Percentiles rank a stretch among this genome's conserved stretches.
phyloP scores from a whole-genome alignment of 805 yeast species.

The Barnettozyma californica region DNA sequence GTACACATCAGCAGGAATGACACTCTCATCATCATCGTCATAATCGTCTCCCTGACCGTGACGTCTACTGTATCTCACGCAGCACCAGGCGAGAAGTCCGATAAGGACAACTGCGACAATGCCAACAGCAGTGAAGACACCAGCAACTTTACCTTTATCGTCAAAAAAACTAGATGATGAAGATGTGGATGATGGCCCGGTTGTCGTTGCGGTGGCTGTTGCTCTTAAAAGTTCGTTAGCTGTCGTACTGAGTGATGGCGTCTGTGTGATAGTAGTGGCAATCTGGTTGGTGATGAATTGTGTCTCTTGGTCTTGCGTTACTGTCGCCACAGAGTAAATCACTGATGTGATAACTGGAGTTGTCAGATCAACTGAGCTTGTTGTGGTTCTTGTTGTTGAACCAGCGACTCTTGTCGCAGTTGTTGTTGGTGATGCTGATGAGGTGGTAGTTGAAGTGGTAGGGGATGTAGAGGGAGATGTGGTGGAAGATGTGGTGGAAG shows the following conservation, averaged over 20 bases:
- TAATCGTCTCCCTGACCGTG: conserved; percentile 6
- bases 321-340: conserved; percentile 5
- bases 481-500: conserved; percentile 8
- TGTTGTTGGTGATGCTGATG: too few relatives aligned
- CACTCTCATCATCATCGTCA: conserved; percentile 11
- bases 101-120: conserved; percentile 46
- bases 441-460: not conserved
- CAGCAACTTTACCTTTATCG: conserved; percentile 75
- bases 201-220: not conserved
- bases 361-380: conserved; percentile 6
- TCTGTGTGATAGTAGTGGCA: conserved; percentile 9
- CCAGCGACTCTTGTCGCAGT: too few relatives aligned
- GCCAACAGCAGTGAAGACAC: conserved; percentile 79
- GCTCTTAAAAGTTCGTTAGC: not conserved
- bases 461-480: not conserved
- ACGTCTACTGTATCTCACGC: conserved; percentile 14
- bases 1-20: conserved; percentile 8
- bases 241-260: conserved; percentile 5
- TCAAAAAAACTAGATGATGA: conserved; percentile 43
- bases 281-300: conserved; percentile 9
- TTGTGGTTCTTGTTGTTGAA: too few relatives aligned
- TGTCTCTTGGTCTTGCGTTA: conserved; percentile 8
- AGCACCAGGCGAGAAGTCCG: conserved; percentile 36
- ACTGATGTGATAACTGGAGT: conserved; percentile 10
- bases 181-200: not conserved